phyloP scores from a whole-genome alignment of 1,284 basidiomycete species.

The Trichosporon sp. region DNA sequence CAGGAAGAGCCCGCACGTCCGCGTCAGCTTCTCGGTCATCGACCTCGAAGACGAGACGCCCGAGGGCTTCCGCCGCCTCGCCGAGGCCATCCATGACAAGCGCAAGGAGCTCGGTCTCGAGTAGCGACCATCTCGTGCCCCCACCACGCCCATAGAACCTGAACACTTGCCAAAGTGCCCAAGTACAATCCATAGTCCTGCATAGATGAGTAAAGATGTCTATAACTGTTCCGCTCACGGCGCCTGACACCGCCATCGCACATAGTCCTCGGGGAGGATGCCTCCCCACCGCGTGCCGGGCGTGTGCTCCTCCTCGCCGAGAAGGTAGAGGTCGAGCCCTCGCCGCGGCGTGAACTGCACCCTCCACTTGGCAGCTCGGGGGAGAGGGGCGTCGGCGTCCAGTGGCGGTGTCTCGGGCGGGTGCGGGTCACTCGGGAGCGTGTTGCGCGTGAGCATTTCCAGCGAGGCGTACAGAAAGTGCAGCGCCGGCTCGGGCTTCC shows the following conservation, averaged over 20 bases:
- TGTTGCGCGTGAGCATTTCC: conserved; percentile 28
- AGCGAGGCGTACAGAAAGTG: conserved; percentile 39
- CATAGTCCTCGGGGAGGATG: conserved; percentile 39
- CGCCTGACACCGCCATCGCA: conserved; percentile 26
- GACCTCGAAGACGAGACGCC: conserved; percentile 63
- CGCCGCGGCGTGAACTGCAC: conserved; percentile 39
- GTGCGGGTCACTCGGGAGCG: conserved; percentile 36
- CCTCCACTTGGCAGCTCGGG: conserved; percentile 36
- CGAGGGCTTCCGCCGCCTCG: conserved; percentile 66
- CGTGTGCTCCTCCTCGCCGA: conserved; percentile 22
- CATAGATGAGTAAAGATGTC: background rate
- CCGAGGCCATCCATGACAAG: conserved; percentile 57
- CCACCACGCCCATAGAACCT: background rate
- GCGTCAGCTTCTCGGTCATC: conserved; percentile 74
- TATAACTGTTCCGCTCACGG: background rate
- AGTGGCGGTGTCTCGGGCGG: conserved; percentile 7
- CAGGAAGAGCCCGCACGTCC: conserved; percentile 64
- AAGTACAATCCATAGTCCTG: background rate
- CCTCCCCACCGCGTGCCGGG: conserved; percentile 40
- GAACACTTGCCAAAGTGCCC: background rate
- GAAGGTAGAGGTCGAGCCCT: conserved; percentile 37
- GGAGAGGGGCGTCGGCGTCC: conserved; percentile 19
- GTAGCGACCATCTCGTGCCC: background rate
- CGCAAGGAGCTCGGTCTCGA: conserved; percentile 22
- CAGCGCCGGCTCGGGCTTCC: conserved; percentile 35